phyloP scores from a whole-genome alignment of 768 basidiomycete genomes.

The Boletus subparvulus region DNA sequence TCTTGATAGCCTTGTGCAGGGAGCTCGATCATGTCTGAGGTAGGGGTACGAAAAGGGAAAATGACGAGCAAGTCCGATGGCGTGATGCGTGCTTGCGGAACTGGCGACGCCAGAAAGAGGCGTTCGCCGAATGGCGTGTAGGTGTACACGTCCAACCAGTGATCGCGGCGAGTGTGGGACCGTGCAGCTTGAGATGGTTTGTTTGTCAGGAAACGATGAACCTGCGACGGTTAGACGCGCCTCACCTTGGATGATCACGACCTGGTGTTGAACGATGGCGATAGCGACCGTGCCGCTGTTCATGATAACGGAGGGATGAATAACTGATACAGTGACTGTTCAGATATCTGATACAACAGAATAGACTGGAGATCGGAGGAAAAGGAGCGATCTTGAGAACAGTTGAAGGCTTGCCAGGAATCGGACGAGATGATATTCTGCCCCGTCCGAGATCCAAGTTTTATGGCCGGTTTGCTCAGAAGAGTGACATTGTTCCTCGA shows the following conservation, averaged over 20 bases:
- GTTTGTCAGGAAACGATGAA: slow-evolving; percentile 2
- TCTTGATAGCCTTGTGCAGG: slow-evolving; percentile 57
- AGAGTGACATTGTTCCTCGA: slow-evolving; percentile 19
- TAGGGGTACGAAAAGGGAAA: slow-evolving; percentile 38
- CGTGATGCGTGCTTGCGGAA: slow-evolving; percentile 63
- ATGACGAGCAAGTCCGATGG: slow-evolving; percentile 58
- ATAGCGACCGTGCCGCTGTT: slow-evolving; percentile 62
- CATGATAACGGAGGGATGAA: slow-evolving; percentile 34
- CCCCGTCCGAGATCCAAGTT: neutral
- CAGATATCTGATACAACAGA: slow-evolving; percentile 21
- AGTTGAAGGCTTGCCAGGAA: neutral
- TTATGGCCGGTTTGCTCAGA: slow-evolving; percentile 19
- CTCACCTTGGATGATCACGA: slow-evolving; percentile 68
- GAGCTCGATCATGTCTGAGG: slow-evolving; percentile 63
- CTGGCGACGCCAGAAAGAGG: slow-evolving; percentile 59
- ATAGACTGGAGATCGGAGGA: neutral
- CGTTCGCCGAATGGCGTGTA: slow-evolving; percentile 64
- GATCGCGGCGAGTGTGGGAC: slow-evolving; percentile 53
- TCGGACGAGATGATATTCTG: neutral
- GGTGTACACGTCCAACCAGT: slow-evolving; percentile 64
- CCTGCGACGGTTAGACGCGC: neutral
- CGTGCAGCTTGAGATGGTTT: slow-evolving; percentile 45
- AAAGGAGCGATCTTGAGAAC: slow-evolving; percentile 5
- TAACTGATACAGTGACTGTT: slow-evolving; percentile 16
- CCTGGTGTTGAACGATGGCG: slow-evolving; percentile 65